Evolutionary conservation across 805 yeast genomes (phyloP).

Genomic region (Wickerhamiella qilinensis): DNA sequence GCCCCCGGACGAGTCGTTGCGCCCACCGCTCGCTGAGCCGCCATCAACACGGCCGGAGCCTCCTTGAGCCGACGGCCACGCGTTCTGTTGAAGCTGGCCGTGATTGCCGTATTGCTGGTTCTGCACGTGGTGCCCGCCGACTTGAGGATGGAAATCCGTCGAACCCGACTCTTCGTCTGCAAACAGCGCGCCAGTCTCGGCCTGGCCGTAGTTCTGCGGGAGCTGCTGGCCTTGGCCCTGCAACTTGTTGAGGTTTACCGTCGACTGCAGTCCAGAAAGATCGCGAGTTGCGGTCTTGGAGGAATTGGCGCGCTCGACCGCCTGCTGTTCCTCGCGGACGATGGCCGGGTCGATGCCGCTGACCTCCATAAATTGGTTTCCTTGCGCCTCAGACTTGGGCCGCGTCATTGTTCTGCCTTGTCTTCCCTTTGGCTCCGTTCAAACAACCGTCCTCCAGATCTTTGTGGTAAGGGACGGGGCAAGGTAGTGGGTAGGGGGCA

Average conservation of each 20-base stretch:
- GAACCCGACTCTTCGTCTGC: background rate
- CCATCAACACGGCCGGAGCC: too few species aligned
- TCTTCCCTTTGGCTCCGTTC: background rate
- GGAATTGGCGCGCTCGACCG: slow-evolving; percentile 6
- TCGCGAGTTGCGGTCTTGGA: slow-evolving; percentile 5
- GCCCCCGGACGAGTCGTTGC: too few species aligned
- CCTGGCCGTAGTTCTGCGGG: slow-evolving; percentile 3
- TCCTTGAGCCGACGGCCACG: too few species aligned
- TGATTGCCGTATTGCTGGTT: background rate
- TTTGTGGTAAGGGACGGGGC: slow-evolving; percentile 6
- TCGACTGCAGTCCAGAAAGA: slow-evolving; percentile 7
- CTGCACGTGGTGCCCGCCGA: background rate
- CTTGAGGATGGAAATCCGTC: background rate
- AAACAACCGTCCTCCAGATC: background rate
- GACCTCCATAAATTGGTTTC: slow-evolving; percentile 12
- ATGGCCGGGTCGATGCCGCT: slow-evolving; percentile 21
- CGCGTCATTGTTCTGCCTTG: slow-evolving; percentile 3
- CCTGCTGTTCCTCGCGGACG: slow-evolving; percentile 17
- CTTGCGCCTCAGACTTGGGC: background rate
- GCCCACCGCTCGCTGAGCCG: too few species aligned
- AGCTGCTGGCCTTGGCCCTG: background rate
- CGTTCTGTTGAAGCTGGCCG: too few species aligned
- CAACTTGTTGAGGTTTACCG: background rate
- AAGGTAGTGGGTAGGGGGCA: slow-evolving; percentile 4
- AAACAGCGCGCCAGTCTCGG: background rate